phyloP scores from a whole-genome alignment of 2,329 filamentous ascomycete genomes.

The Monosporascus ibericus region DNA sequence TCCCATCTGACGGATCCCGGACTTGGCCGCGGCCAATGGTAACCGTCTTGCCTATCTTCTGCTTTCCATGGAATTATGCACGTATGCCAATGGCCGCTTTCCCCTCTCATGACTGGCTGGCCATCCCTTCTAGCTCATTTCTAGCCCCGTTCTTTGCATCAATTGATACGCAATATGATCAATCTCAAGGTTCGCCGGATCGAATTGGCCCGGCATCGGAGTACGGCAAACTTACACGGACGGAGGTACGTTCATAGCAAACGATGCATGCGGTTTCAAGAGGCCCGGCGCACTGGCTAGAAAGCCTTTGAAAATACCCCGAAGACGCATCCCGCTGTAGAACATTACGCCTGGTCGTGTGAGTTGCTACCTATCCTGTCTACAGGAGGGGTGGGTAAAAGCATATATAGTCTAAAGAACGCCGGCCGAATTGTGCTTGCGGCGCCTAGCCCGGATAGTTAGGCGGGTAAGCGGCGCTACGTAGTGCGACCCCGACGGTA shows the following conservation, averaged over 20 bases:
- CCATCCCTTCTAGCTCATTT: neutral
- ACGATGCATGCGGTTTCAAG: neutral
- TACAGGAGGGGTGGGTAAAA: too few species aligned
- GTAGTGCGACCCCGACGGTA: neutral
- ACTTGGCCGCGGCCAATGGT: neutral
- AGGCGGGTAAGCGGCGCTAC: neutral
- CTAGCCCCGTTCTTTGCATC: neutral
- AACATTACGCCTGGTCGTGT: neutral
- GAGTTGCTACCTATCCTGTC: too few species aligned
- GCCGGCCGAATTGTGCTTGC: neutral
- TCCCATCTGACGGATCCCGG: neutral
- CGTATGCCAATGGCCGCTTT: too few species aligned
- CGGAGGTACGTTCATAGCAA: too few species aligned
- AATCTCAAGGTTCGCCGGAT: too few species aligned
- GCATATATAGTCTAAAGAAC: neutral
- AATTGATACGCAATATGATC: too few species aligned
- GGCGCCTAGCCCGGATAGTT: slow-evolving; percentile 2
- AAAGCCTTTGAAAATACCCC: neutral
- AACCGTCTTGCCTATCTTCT: neutral
- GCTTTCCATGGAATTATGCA: neutral
- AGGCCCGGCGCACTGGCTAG: neutral
- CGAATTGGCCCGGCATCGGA: too few species aligned
- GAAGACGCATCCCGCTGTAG: neutral
- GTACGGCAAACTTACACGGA: neutral
- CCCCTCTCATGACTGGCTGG: neutral